Conservation (phyloP, 2,329 filamentous ascomycete species). For the Neurospora sp. region DNA sequence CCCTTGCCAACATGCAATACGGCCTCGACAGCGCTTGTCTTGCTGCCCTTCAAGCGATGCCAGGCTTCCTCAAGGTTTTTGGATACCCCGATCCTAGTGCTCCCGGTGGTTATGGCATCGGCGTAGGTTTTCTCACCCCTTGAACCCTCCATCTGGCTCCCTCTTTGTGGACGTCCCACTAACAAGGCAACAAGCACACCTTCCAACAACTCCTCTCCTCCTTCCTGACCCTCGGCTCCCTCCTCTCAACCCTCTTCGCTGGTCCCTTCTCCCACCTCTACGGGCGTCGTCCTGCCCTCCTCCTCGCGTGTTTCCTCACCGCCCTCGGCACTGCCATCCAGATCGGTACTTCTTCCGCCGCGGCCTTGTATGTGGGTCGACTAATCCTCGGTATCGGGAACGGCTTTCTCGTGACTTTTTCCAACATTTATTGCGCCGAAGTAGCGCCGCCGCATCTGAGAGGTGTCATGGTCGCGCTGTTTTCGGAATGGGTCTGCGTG, state of each 20-base stretch:
- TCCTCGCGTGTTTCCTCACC: slow-evolving; percentile 36
- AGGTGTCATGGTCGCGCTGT: slow-evolving; percentile 37
- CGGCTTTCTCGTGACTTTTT: slow-evolving; percentile 35
- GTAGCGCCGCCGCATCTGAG: slow-evolving; percentile 35
- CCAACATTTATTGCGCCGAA: slow-evolving; percentile 38
- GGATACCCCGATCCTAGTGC: slow-evolving; percentile 32
- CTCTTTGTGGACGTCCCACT: background rate
- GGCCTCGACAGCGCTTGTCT: slow-evolving; percentile 38
- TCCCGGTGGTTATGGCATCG: slow-evolving; percentile 29
- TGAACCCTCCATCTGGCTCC: background rate
- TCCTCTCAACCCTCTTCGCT: slow-evolving; percentile 36
- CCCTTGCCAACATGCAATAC: slow-evolving; percentile 42
- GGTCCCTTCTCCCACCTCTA: slow-evolving; percentile 37
- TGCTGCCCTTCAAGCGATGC: slow-evolving; percentile 38
- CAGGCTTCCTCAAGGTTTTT: slow-evolving; percentile 40
- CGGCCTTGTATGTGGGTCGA: slow-evolving; percentile 34
- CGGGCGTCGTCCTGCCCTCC: slow-evolving; percentile 34
- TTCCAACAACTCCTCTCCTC: slow-evolving; percentile 45
- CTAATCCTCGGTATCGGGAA: slow-evolving; percentile 33
- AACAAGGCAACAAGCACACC: slow-evolving; percentile 24
- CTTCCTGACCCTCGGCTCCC: slow-evolving; percentile 39
- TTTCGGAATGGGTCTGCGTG: slow-evolving; percentile 38
- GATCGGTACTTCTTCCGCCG: slow-evolving; percentile 28
- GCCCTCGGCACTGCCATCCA: slow-evolving; percentile 33
- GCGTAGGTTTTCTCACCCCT: slow-evolving; percentile 18